Evolutionary conservation across 176 grass and related monocot species (phyloP).

Genomic region (Secale cereale): DNA sequence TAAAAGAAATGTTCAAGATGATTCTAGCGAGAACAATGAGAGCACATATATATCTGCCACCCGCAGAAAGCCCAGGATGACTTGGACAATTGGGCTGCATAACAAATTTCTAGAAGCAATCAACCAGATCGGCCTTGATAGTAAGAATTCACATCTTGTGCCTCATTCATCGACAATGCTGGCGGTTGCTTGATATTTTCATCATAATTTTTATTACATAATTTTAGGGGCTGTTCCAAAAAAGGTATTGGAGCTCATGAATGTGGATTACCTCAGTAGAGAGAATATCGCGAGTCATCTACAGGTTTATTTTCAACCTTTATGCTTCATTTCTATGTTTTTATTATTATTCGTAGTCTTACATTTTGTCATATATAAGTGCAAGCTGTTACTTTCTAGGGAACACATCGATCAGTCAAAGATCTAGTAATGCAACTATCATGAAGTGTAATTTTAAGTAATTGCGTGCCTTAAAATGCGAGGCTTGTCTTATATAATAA

Average conservation of each 20-base stretch:
- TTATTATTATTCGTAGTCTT: no score
- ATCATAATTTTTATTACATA: conserved; percentile 4
- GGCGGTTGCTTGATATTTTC: background rate
- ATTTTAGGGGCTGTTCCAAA: conserved; percentile 60
- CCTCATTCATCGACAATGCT: background rate
- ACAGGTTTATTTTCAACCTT: no score
- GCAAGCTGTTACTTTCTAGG: no score
- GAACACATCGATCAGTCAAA: no score
- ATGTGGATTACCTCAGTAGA: conserved; percentile 50
- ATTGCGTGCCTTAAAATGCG: no score
- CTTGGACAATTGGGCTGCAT: background rate
- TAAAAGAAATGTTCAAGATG: conserved; percentile 7
- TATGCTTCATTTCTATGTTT: no score
- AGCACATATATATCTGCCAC: background rate
- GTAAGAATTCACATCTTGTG: background rate
- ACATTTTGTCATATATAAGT: no score
- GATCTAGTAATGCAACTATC: no score
- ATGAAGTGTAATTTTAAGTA: no score
- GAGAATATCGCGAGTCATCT: conserved; percentile 72
- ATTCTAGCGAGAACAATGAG: conserved; percentile 7
- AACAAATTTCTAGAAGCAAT: background rate
- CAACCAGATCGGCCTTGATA: background rate
- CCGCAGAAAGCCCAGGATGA: background rate
- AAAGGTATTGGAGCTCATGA: conserved; percentile 64
- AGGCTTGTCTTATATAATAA: no score